Base-by-base conservation (phyloP, 2,329 filamentous ascomycete genomes). In the Pseudocercospora ulei region DNA sequence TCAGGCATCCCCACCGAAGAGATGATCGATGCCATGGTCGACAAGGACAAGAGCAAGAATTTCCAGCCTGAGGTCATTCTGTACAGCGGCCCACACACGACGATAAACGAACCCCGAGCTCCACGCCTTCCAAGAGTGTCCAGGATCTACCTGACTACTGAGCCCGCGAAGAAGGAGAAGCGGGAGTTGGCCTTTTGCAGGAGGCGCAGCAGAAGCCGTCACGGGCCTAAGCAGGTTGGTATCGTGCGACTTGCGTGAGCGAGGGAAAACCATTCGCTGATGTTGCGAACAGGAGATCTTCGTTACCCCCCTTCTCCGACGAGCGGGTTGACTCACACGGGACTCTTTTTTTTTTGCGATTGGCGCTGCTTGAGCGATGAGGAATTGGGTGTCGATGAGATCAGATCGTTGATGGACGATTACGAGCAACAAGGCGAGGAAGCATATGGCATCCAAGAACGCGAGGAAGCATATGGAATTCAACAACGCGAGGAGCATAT, bases 21-120 rank as follows among this genome's bases (percentile, higher is more conserved):
- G 42, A 64, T 67, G 43, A 69, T 70, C 44, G 63, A 69, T 28
- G 61, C 61, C 22, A 64, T 69, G 49, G 58, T 69, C 30, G 62
- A 67, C 40, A 64, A 66, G 8, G 64, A 68, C 48, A 66, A 66
- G 48, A 57, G 56, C 20, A 58, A 60, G 43, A 58, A 65, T 55
- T 52, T 49, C 37, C 39, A 53, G 44, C 25, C 48, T 5, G 42
- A 56, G 45, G 43, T 48, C 38, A 35, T 39, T 33, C 23, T 28
- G 20, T 23, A 11, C 30, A 33, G 30, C 18, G 12, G 18, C 12
- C 12, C 30, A 20, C 30, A 33, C 18, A 16, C 36, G 27, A 44
- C 47, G 29, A 38, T 13, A 39, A 40, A 14, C 38, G 35, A 9
- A 25, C 46, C 7, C 20, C 34, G 39, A 11, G 27, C 34, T 25